phyloP scores from a whole-genome alignment of 169 alveolate genomes.

The Plasmodium ovale region DNA sequence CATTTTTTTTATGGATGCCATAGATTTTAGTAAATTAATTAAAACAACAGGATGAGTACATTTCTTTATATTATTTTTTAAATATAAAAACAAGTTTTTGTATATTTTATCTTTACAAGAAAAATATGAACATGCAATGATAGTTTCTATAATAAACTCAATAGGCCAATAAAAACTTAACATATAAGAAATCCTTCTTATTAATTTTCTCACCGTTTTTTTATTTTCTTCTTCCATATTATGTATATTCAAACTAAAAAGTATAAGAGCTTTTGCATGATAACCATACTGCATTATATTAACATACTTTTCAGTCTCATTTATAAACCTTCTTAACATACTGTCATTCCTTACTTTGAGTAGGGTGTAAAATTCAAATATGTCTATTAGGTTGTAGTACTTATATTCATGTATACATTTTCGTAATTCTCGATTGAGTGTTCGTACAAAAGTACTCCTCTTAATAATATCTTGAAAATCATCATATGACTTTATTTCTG shows the following conservation, averaged over 20 bases:
- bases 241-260: constrained; percentile 39
- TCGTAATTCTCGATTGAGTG: constrained; percentile 19
- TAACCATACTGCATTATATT: constrained; percentile 67
- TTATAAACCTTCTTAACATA: constrained; percentile 38
- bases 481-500: not conserved
- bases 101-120: constrained; percentile 7
- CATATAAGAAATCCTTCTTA: constrained; percentile 56
- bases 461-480: not conserved
- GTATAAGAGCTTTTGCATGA: constrained; percentile 56
- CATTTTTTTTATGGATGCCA: not conserved
- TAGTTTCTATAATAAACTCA: constrained; percentile 45
- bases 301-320: constrained; percentile 44
- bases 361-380: constrained; percentile 47
- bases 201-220: constrained; percentile 30
- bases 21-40: constrained; percentile 13
- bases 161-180: constrained; percentile 71
- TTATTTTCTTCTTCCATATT: constrained; percentile 36
- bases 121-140: constrained; percentile 40
- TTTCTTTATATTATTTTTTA: constrained; percentile 56
- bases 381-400: constrained; percentile 55
- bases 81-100: constrained; percentile 31
- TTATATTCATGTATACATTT: constrained; percentile 53
- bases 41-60: constrained; percentile 37
- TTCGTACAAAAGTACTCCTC: constrained; percentile 7
- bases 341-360: constrained; percentile 22